Evolutionary conservation across 495 filamentous ascomycete species (phyloP), one percentile per base, ranked within the genome.

Genomic region (Mytilinidion resinicola): DNA sequence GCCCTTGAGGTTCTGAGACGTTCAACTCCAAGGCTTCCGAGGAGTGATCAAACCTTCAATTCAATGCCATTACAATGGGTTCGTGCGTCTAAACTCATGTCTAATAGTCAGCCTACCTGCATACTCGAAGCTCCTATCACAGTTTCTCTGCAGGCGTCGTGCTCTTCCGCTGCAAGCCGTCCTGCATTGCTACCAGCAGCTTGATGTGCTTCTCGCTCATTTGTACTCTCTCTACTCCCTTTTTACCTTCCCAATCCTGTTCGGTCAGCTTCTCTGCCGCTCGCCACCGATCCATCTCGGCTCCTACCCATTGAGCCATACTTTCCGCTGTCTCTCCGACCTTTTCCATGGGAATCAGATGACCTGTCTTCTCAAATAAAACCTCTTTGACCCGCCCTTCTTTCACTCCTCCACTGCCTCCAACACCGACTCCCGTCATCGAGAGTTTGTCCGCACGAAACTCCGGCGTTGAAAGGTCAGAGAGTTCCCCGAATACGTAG

Each of bases 311-410:
- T 3, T 63, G 67, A 1, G 77, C 82, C 4, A 81, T 80, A 41
- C 82, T 76, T 51, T 81, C 76, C 14, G 77, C 78, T 48, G 82
- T 85, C 59, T 80, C 74, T n/a, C 65, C 73, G 11, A 85, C 85
- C 49, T 80, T 79, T 69, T 95, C 90, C 78, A 95, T 87, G 1
- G 93, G 87, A 48, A 96, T 80, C 35, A 96, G 70, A 73, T 98
- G 93, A 1, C 93, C 90, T 12, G 77, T 77, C 0, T 79, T 82
- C 48, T 85, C 73, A 3, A 96, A 67, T 14, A 82, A 75, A 3
- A 88, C 82, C 53, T 85, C 72, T 47, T 79, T 75, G 0, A 96
- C 91, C n/a, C 84, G 74, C 0, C 89, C 87, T n/a, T 77, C 76
- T 34, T 67, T 65, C 2, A 63, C 73, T 1, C 87, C 88, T 1